Base-by-base conservation (phyloP, 2,329 filamentous ascomycete genomes). In the Gaeumannomyces sp. region DNA sequence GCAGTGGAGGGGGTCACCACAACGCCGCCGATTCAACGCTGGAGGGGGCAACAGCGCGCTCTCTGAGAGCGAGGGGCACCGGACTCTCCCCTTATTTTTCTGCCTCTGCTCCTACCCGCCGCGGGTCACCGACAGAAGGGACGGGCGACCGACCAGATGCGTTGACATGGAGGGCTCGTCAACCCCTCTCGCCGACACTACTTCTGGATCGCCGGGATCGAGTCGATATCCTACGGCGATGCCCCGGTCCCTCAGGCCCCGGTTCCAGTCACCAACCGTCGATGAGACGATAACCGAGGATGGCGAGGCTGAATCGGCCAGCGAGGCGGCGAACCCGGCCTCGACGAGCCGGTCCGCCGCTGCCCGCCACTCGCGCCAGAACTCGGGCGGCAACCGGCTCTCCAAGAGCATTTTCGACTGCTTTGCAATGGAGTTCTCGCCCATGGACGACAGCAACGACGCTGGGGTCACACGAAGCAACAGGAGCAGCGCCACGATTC, bases 181-280 rank as follows among this genome's bases (percentile, higher is more conserved):
- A 68, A 82, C 82, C 69, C 88, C 88, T 73, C 81, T 90, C 74
- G 88, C 88, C 76, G 88, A 90, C n/a, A n/a, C 76, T 90, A 90
- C 78, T 90, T 90, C 76, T 90, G 88, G 88, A 89, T 90, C 74
- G 88, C 88, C 69, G 88, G 88, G 72, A 81, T 90, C 76, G 87
- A 90, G 76, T 84, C 85, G 67, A 81, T 89, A 70, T 82, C 84
- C 65, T 89, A 89, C 78, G 81, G 85, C 67, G 87, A 89, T 69
- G 73, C 78, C 71, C 76, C 76, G 63, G 76, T 72, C 59, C 73
- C 76, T 62, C 69, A 72, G 69, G 76, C 68, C 66, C 74, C 75
- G 69, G 76, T n/a, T 78, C 66, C 69, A 72, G 69, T 76, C 68
- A 66, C 75, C 75, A 68, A 76, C 78, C 66, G 79, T 86, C 69